A percentile compares a stretch with the other conserved stretches of the same genome.
Evolutionary conservation across 495 filamentous ascomycete species (phyloP).

Genomic region (Penicillium macrosclerotiorum): DNA sequence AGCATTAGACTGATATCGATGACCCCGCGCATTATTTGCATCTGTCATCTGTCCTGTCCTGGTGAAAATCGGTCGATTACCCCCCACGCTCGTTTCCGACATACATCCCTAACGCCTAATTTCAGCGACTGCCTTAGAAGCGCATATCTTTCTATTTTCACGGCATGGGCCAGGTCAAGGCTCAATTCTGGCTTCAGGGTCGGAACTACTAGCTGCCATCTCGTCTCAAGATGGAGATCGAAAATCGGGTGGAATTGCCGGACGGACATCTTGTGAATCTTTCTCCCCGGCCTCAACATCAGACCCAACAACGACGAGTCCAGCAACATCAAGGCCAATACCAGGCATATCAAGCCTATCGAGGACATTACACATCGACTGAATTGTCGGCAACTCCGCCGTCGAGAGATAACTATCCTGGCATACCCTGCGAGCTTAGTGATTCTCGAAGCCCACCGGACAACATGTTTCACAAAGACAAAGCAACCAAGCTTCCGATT

Average conservation of each 20-base stretch:
- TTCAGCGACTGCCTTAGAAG: background rate
- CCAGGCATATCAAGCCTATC: conserved; percentile 26
- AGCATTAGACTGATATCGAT: background rate
- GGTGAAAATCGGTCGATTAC: background rate
- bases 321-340: conserved; percentile 12
- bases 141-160: conserved; percentile 3
- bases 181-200: conserved; percentile 19
- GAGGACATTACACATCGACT: conserved; percentile 17
- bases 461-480: conserved; percentile 16
- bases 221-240: conserved; percentile 23
- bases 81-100: background rate
- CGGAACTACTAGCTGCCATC: conserved; percentile 2
- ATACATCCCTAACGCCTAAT: conserved; percentile 2
- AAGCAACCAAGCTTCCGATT: conserved; percentile 36
- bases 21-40: conserved; percentile 6
- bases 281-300: conserved; percentile 24
- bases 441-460: conserved; percentile 6
- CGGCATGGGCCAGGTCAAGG: conserved; percentile 22
- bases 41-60: conserved; percentile 6
- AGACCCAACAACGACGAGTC: too few species aligned
- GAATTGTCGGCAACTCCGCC: conserved; percentile 12
- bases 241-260: conserved; percentile 26
- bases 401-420: conserved; percentile 1
- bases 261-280: conserved; percentile 38
- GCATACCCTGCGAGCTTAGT: conserved; percentile 3